Conservation (phyloP, 768 basidiomycete genomes). For the Candolleomyces aberdarensis region DNA sequence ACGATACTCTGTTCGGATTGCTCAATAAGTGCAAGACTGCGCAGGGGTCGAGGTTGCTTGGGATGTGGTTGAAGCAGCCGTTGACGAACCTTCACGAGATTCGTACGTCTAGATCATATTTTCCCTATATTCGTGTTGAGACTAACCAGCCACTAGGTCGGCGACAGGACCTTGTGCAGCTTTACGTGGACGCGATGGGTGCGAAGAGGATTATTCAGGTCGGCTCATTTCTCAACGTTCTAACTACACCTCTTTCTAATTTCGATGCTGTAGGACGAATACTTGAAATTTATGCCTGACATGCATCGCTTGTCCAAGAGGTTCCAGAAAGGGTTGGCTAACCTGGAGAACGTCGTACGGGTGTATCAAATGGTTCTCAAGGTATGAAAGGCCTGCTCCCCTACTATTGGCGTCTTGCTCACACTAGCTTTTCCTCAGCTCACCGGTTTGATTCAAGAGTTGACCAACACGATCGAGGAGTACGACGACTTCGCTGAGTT, state of each 20-base stretch:
- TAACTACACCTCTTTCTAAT: no score
- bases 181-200: slow-evolving; percentile 76
- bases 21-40: slow-evolving; percentile 96
- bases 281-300: slow-evolving; percentile 89
- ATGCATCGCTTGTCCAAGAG: slow-evolving; percentile 88
- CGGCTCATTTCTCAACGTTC: slow-evolving; percentile 7
- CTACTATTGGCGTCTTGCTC: background rate
- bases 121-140: background rate
- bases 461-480: background rate
- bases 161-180: slow-evolving; percentile 84
- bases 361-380: slow-evolving; percentile 91
- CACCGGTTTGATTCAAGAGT: background rate
- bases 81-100: slow-evolving; percentile 93
- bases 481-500: slow-evolving; percentile 43
- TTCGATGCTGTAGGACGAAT: slow-evolving; percentile 60
- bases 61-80: slow-evolving; percentile 95
- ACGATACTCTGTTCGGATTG: slow-evolving; percentile 83
- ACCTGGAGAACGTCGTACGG: slow-evolving; percentile 91
- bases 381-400: slow-evolving; percentile 33
- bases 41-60: slow-evolving; percentile 85
- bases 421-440: background rate
- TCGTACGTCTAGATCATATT: slow-evolving; percentile 42
- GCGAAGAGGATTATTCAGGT: slow-evolving; percentile 75
- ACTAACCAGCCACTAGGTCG: slow-evolving; percentile 48
- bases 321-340: slow-evolving; percentile 80